Percentiles rank a stretch among this genome's conserved stretches.
Conservation (phyloP, 495 filamentous ascomycete species). For the Talaromyces stipitatus region DNA sequence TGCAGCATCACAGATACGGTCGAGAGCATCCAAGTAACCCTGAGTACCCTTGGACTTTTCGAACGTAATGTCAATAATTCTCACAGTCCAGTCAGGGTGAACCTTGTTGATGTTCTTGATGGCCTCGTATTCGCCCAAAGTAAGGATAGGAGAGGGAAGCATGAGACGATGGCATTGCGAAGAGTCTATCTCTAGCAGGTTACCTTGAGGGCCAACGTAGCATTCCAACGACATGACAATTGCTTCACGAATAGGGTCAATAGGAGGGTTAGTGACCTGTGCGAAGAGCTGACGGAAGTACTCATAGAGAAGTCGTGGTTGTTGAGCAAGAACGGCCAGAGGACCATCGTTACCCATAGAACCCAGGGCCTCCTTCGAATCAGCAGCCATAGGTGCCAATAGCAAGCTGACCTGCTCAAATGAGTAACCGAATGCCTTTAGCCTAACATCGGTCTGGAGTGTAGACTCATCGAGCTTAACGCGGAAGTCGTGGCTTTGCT, state of each 20-base stretch:
- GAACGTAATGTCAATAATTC: conserved; percentile 94
- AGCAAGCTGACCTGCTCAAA: conserved; percentile 94
- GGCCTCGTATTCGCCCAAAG: conserved; percentile 86
- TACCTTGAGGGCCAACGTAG: conserved; percentile 96
- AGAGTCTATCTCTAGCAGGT: conserved; percentile 89
- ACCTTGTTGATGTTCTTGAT: conserved; percentile 70
- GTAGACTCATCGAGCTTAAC: conserved; percentile 61
- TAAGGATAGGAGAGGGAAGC: conserved; percentile 85
- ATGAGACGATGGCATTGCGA: conserved; percentile 83
- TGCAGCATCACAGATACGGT: conserved; percentile 79
- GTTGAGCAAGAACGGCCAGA: conserved; percentile 80
- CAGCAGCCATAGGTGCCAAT: conserved; percentile 93
- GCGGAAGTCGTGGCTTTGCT: conserved; percentile 54
- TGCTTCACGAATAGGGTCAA: conserved; percentile 96
- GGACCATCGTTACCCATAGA: conserved; percentile 99
- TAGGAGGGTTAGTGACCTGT: conserved; percentile 97
- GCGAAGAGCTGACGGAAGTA: conserved; percentile 99
- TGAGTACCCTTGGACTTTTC: conserved; percentile 76
- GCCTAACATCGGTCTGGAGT: conserved; percentile 76
- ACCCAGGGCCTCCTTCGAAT: conserved; percentile 98
- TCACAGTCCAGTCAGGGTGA: conserved; percentile 81
- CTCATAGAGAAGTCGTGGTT: conserved; percentile 88
- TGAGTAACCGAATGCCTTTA: conserved; percentile 91
- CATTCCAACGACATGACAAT: conserved; percentile 99
- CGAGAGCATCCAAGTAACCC: conserved; percentile 85